Conservation (phyloP, 2,329 filamentous ascomycete genomes). For the Penicillium sp. region DNA sequence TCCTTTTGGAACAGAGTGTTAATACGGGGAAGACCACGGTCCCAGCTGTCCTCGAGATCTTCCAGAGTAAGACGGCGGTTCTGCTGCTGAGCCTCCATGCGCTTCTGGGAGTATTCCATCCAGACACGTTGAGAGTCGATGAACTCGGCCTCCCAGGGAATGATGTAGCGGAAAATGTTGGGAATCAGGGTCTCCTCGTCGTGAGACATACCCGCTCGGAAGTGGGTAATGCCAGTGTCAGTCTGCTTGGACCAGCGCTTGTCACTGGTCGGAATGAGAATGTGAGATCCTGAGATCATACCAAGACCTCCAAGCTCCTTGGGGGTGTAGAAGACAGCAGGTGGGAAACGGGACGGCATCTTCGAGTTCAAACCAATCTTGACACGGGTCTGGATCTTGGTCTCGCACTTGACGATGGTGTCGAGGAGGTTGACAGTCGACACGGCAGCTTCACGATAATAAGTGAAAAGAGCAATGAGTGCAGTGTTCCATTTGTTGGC, state of each 20-base stretch:
- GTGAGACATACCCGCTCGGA: constrained; percentile 95
- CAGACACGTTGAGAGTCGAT: constrained; percentile 98
- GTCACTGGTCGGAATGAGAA: constrained; percentile 93
- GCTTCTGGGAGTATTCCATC: constrained; percentile 99
- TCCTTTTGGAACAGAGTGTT: constrained; percentile 99
- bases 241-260: constrained; percentile 99
- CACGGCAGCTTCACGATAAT: constrained; percentile 95
- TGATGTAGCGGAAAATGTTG: constrained; percentile 99
- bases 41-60: constrained; percentile 97
- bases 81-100: constrained; percentile 93
- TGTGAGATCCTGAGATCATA: constrained; percentile 99
- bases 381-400: constrained; percentile 97
- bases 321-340: constrained; percentile 96
- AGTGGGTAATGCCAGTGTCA: constrained; percentile 94
- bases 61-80: constrained; percentile 92
- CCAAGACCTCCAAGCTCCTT: constrained; percentile 95
- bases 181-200: constrained; percentile 97
- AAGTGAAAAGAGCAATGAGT: constrained; percentile 93
- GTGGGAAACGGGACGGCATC: constrained; percentile 98
- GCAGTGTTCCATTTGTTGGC: constrained; percentile 99
- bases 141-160: constrained; percentile 98
- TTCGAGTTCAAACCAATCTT: constrained; percentile 99
- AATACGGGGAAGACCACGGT: constrained; percentile 93
- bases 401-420: constrained; percentile 98
- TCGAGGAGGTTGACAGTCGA: constrained; percentile 92